These are phyloP conservation scores for Penicillium bialowiezense DNA, from an alignment of 495 filamentous ascomycete species.

Conservation along the genomic window DNA sequence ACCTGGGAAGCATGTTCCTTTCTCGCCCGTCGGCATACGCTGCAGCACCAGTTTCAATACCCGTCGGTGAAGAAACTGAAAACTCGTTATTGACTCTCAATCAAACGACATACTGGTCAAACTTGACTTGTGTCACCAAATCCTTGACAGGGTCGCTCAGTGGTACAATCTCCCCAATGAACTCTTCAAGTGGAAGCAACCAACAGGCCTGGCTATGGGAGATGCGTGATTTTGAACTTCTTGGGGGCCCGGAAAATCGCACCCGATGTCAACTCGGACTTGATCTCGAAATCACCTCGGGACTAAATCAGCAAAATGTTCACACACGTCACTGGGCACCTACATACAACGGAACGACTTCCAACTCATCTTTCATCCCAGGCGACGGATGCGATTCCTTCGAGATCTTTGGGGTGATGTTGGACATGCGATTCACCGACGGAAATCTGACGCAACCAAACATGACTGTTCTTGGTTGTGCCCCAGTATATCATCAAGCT, in stretches of 20 bases:
- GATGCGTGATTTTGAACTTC: neutral
- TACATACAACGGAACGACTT: neutral
- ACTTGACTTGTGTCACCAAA: neutral
- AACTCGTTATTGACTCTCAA: neutral
- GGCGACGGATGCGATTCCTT: neutral
- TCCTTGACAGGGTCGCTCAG: neutral
- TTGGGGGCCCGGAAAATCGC: neutral
- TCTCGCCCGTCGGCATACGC: neutral
- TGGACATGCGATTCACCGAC: neutral
- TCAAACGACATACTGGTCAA: neutral
- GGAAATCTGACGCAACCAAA: neutral
- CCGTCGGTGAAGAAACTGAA: neutral
- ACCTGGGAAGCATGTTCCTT: neutral
- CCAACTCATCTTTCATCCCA: neutral
- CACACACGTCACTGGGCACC: neutral
- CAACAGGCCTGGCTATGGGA: neutral
- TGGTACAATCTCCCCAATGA: neutral
- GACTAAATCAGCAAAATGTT: neutral
- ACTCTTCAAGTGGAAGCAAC: neutral
- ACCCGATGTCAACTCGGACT: neutral
- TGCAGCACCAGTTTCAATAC: neutral
- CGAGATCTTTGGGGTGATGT: neutral
- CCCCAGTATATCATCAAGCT: neutral
- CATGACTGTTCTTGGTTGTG: neutral
- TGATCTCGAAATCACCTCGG: neutral